Evolutionary conservation across 441 rosid genomes (phyloP), one percentile per base, ranked within the genome.

Genomic region (Raphanus hybrid): DNA sequence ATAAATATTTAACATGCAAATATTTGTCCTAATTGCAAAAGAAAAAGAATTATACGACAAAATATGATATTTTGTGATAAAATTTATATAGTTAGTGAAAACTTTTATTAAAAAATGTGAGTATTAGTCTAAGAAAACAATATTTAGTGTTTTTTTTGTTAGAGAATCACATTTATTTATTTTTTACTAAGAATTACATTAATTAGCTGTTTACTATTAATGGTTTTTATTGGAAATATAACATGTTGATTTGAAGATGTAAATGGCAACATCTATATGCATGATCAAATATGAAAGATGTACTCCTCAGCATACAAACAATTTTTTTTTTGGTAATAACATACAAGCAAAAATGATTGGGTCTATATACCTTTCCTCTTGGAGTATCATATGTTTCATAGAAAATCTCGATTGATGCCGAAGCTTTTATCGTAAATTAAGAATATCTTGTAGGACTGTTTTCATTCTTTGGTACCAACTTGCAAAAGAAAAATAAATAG

Each of bases 381-480:
- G 50, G 59, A 67, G 69, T 58, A 58, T 32, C 57, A 52, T 15
- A 78, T 72, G 77, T 72, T 60, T 10, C 45, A 23, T 15, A 45
- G 35, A 43, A 70, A 71, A 20, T 37, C 52, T 61, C 14, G 70
- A 52, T 29, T 54, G 39, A 16, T 16, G 39, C 32, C 66, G 23
- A 60, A 78, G 48, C 77, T 67, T 72, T 60, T 37, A 67, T 62
- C 41, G 75, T 26, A 37, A 78, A 62, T 20, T 41, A 64, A 73
- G 62, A 43, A 74, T 73, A 73, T 52, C 41, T 52, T 60, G 29
- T 62, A 67, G 60, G 73, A 72, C 63, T 77, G 10, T 18, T 66
- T 68, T 67, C 60, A 73, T 73, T 61, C 3, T 61, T 52, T 8
- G 39, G 6, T 5, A 64, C 15, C 77, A 73, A 73, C 61, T 78